Evolutionary conservation across 768 basidiomycete genomes (phyloP).

Genomic region (Hericium alpestre): DNA sequence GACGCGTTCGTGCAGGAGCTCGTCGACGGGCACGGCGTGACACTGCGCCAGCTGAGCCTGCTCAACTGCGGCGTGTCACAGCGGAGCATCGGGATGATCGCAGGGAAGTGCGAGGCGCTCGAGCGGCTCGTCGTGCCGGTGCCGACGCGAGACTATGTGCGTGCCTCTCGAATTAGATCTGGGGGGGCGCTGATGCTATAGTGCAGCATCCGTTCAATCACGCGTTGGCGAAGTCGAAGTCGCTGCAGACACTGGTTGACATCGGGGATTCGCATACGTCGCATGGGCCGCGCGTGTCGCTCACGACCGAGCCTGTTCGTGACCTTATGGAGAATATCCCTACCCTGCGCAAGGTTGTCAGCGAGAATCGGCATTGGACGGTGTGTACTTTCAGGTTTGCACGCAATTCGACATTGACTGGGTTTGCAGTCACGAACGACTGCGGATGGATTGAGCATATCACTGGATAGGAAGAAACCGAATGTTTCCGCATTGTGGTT

Average conservation of each 20-base stretch:
- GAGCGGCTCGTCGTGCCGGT: conserved; percentile 12
- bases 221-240: conserved; percentile 3
- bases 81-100: conserved; percentile 6
- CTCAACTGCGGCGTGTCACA: conserved; percentile 2
- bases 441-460: neutral
- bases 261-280: conserved; percentile 1
- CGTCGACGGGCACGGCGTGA: conserved; percentile 7
- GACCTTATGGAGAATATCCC: conserved; percentile 8
- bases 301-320: conserved; percentile 11
- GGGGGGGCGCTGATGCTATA: neutral
- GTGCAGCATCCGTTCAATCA: conserved; percentile 5
- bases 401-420: neutral
- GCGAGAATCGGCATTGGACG: conserved; percentile 12
- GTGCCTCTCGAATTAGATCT: neutral
- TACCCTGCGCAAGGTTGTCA: conserved; percentile 9
- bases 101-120: conserved; percentile 5
- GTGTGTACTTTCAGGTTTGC: conserved; percentile 2
- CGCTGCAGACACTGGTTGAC: conserved; percentile 10
- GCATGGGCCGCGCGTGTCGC: conserved; percentile 6
- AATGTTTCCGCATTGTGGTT: neutral
- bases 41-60: conserved; percentile 7
- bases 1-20: conserved; percentile 5
- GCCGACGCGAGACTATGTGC: conserved; percentile 1
- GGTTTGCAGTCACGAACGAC: neutral
- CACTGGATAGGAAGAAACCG: neutral